These are phyloP conservation scores for Magnaporthiopsis incrustans DNA, from an alignment of 2,329 filamentous ascomycete species.

Conservation along the genomic window DNA sequence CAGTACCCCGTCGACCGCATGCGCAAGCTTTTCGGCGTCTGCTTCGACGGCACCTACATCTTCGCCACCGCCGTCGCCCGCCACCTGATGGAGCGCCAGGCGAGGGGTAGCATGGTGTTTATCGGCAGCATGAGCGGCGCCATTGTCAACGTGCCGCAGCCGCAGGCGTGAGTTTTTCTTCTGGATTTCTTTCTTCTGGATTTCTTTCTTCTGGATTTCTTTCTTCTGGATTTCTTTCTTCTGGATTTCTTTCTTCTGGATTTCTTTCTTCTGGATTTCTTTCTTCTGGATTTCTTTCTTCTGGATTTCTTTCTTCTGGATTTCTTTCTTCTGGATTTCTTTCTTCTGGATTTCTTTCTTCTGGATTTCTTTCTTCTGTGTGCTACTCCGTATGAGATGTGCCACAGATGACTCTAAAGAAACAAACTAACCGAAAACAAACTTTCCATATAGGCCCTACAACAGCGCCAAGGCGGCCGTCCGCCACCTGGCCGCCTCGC, in stretches of 20 bases:
- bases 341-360: not conserved
- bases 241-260: conserved; percentile 10
- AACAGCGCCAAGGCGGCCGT: conserved; percentile 91
- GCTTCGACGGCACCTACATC: conserved; percentile 85
- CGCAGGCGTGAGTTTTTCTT: conserved; percentile 56
- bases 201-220: no score
- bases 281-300: conserved; percentile 11
- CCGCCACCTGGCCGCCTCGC: conserved; percentile 74
- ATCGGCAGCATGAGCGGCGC: conserved; percentile 92
- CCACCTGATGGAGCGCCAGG: conserved; percentile 77
- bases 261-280: not conserved
- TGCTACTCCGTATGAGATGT: no score
- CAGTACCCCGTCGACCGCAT: conserved; percentile 86
- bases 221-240: no score
- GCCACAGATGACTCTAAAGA: no score
- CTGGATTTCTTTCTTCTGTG: no score
- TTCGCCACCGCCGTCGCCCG: conserved; percentile 79
- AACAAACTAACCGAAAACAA: no score
- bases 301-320: not conserved
- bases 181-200: not conserved
- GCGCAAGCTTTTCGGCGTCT: conserved; percentile 89
- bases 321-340: conserved; percentile 11
- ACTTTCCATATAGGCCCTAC: conserved; percentile 52
- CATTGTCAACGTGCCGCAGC: conserved; percentile 93
- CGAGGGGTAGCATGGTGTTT: conserved; percentile 79